These are phyloP conservation scores for Brasilioporus rufonigricans DNA, from an alignment of 768 basidiomycete species.

Conservation along the genomic window DNA sequence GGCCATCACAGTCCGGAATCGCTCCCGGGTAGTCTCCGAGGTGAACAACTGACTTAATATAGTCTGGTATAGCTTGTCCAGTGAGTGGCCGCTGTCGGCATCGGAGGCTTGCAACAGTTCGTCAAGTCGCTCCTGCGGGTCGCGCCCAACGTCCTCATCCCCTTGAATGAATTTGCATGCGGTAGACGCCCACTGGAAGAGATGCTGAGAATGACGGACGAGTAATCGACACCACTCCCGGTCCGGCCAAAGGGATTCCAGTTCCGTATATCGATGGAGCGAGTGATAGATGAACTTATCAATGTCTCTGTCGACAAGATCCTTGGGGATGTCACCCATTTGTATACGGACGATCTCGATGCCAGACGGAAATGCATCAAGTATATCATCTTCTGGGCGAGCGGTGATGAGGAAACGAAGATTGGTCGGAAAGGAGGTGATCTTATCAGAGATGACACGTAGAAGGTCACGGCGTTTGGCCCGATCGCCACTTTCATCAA, in stretches of 20 bases:
- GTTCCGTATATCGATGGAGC: neutral
- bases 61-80: neutral
- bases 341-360: neutral
- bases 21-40: neutral
- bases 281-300: neutral
- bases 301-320: neutral
- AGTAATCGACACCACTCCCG: slow-evolving; percentile 7
- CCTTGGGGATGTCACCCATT: neutral
- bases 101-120: neutral
- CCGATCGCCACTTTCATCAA: neutral
- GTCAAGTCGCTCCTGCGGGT: neutral
- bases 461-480: neutral
- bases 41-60: neutral
- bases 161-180: too few species aligned
- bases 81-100: neutral
- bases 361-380: neutral
- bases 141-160: neutral
- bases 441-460: neutral
- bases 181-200: neutral
- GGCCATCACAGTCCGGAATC: neutral
- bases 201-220: neutral
- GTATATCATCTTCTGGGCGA: neutral
- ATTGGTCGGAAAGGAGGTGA: neutral
- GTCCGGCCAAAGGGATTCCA: neutral
- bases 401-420: too few species aligned